Evolutionary conservation across 805 yeast genomes (phyloP).

Genomic region (Cyberlindnera americana): DNA sequence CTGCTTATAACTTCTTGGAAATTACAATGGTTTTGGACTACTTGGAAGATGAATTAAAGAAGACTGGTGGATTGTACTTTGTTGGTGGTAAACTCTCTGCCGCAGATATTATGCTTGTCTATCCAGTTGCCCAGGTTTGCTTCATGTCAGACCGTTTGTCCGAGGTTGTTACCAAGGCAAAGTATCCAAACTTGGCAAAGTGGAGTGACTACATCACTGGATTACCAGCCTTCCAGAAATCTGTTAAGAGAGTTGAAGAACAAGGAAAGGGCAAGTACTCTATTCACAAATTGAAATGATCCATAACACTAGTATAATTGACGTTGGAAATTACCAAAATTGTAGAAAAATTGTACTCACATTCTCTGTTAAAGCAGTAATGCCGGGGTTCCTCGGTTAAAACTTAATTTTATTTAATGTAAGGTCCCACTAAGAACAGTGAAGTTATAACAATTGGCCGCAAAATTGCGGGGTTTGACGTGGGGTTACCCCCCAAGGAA

Average conservation of each 20-base stretch:
- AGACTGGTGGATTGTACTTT: conserved; percentile 30
- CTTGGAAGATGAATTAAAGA: conserved; percentile 5
- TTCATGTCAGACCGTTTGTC: conserved; percentile 22
- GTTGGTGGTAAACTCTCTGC: conserved; percentile 49
- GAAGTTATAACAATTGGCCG: too few relatives aligned
- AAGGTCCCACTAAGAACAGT: too few relatives aligned
- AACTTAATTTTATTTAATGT: too few relatives aligned
- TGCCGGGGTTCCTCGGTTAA: too few relatives aligned
- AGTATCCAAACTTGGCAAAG: conserved; percentile 27
- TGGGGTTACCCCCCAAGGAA: too few relatives aligned
- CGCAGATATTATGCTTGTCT: conserved; percentile 53
- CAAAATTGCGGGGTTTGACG: too few relatives aligned
- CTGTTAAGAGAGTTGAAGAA: conserved; percentile 43
- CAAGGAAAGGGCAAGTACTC: conserved; percentile 5
- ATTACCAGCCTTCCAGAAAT: conserved; percentile 24
- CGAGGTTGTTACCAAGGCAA: conserved; percentile 7
- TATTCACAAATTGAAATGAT: neutral
- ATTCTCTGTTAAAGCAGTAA: too few relatives aligned
- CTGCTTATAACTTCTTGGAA: conserved; percentile 45
- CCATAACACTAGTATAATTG: too few relatives aligned
- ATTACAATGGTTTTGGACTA: conserved; percentile 36
- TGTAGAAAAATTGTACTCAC: too few relatives aligned
- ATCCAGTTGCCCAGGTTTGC: conserved; percentile 29
- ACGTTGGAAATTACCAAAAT: too few relatives aligned
- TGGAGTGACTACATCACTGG: conserved; percentile 27